These are phyloP conservation scores for Suhomyces prunicola DNA, from an alignment of 805 yeast species.

Conservation along the genomic window DNA sequence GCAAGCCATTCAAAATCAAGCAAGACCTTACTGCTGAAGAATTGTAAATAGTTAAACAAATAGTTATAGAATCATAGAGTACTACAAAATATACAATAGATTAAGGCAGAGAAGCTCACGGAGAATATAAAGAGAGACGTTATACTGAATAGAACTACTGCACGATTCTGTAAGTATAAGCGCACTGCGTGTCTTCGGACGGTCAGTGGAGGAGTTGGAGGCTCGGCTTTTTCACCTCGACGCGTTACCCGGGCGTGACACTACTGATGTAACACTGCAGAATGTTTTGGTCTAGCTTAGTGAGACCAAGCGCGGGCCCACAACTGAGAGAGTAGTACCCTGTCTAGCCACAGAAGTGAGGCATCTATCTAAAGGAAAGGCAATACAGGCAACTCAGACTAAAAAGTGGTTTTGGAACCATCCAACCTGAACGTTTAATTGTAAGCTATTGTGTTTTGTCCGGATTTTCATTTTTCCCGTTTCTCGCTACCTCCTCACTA, in stretches of 20 bases:
- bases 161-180: not conserved
- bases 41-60: conserved; percentile 17
- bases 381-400: too few species aligned
- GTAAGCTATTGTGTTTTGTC: not conserved
- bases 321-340: not conserved
- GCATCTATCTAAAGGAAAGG: too few species aligned
- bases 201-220: not conserved
- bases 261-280: not conserved
- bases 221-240: not conserved
- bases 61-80: not conserved
- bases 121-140: not conserved
- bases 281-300: not conserved
- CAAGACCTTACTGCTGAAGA: conserved; percentile 78
- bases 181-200: not conserved
- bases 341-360: not conserved
- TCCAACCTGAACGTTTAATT: not conserved
- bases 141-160: not conserved
- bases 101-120: not conserved
- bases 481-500: not conserved
- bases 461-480: not conserved
- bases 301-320: not conserved
- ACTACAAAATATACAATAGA: not conserved
- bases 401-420: not conserved
- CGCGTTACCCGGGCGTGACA: not conserved
- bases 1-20: conserved; percentile 68